phyloP scores from a whole-genome alignment of 495 filamentous ascomycete genomes.

The Daldinia caldariorum region DNA sequence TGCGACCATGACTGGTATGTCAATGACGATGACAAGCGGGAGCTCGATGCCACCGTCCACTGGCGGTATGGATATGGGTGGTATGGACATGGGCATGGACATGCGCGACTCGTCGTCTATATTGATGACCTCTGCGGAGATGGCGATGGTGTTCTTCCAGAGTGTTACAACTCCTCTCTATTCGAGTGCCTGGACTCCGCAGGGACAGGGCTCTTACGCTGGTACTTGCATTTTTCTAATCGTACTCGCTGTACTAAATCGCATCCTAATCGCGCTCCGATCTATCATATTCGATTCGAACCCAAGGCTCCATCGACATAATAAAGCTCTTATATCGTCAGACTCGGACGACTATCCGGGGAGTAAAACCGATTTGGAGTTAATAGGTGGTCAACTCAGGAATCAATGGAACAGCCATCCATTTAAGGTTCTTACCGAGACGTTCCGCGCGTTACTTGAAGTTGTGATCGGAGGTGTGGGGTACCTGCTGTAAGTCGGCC shows the following conservation, averaged over 20 bases:
- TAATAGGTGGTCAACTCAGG: conserved; percentile 22
- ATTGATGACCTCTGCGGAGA: conserved; percentile 42
- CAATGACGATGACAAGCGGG: conserved; percentile 36
- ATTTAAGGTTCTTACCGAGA: conserved; percentile 39
- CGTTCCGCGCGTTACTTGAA: conserved; percentile 54
- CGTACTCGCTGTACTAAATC: conserved; percentile 69
- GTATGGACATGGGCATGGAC: conserved; percentile 22
- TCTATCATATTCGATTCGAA: conserved; percentile 28
- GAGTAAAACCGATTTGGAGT: conserved; percentile 29
- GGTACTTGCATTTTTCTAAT: conserved; percentile 82
- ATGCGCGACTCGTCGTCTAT: conserved; percentile 14
- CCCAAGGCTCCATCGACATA: conserved; percentile 17
- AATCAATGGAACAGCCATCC: conserved; percentile 34
- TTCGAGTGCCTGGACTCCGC: conserved; percentile 71
- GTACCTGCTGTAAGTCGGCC: conserved; percentile 75
- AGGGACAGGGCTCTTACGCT: conserved; percentile 69
- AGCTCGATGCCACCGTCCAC: conserved; percentile 33
- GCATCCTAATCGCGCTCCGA: conserved; percentile 67
- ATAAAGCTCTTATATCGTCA: conserved; percentile 13
- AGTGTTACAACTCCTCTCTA: conserved; percentile 70
- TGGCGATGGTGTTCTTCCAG: conserved; percentile 64
- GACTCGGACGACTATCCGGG: conserved; percentile 38
- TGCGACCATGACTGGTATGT: conserved; percentile 24
- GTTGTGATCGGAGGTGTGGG: conserved; percentile 72
- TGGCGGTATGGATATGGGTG: conserved; percentile 32